Base-by-base conservation (phyloP, 306 rosid genomes). In the Oemleria cerasiformis region DNA sequence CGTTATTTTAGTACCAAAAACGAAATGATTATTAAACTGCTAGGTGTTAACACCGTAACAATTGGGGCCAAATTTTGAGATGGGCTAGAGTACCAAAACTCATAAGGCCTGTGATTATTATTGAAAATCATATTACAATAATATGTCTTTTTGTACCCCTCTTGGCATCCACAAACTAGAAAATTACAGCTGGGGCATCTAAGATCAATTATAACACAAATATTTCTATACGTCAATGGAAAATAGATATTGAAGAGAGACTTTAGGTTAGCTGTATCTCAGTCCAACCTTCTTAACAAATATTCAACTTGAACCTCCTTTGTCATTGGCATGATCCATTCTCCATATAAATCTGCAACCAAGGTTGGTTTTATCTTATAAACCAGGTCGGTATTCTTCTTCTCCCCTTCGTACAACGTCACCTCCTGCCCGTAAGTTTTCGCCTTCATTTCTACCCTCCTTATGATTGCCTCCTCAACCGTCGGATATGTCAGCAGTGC, bases 251-350 rank as follows among this genome's bases (percentile, higher is more conserved):
- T 50, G 14, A 36, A 41, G n/a, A 39, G 5, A 11, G 36, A 65
- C 5, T 11, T 0, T 51, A 8, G 57, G 17, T n/a, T 51, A 51
- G 21, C 57, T n/a, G 10, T 5, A 53, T 49, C 51, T 95, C 87
- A 89, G 45, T 95, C 99, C 78, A 95, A 75, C 84, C 89, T 86
- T 84, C 96, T 88, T 49, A 95, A 70, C 43, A 95, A 83, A 76
- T 91, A 95, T 5, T 88, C 89, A 80, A 91, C 88, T 85, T 91
- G 97, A 74, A 91, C 97, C 82, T 95, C 85, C 79, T 95, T 95
- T 50, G 99, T 95, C 77, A 95, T 68, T 63, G 99, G 99, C 99
- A 95, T 95, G 86, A 95, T 95, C 97, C 96, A 91, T 13, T 86
- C 90, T 63, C 92, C 83, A 64, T 95, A 91, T 0, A 95, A 85